These are phyloP conservation scores for Trichoderma atroviride DNA, from an alignment of 2,329 filamentous ascomycete genomes.

Conservation along the genomic window DNA sequence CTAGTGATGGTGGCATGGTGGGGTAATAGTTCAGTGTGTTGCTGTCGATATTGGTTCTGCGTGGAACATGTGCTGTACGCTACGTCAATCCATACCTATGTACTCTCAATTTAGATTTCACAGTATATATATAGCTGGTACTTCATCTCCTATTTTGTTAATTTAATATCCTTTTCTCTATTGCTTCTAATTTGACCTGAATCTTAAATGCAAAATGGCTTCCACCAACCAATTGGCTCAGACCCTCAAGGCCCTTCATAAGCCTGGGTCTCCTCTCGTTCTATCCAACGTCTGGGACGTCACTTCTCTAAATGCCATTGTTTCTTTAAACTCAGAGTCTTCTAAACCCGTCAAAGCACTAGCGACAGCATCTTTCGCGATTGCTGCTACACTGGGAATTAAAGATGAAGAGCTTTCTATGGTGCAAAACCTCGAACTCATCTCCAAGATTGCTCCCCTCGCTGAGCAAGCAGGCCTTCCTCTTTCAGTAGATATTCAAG, in stretches of 20 bases:
- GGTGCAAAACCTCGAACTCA: constrained; percentile 53
- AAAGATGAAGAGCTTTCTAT: constrained; percentile 53
- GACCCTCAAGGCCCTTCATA: constrained; percentile 50
- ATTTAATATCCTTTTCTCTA: neutral
- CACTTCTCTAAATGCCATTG: constrained; percentile 50
- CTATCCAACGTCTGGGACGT: constrained; percentile 60
- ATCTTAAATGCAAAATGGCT: neutral
- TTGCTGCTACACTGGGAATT: constrained; percentile 50
- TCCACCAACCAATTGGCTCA: constrained; percentile 40
- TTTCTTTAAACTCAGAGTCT: constrained; percentile 44
- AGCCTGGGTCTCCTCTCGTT: constrained; percentile 53
- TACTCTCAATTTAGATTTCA: neutral
- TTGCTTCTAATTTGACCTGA: neutral
- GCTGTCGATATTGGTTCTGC: neutral
- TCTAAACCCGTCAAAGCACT: constrained; percentile 46
- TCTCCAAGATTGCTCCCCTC: constrained; percentile 48
- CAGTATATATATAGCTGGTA: neutral
- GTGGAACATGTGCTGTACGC: neutral
- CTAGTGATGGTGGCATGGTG: neutral
- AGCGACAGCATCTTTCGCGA: constrained; percentile 55
- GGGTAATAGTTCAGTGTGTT: neutral
- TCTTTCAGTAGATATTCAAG: constrained; percentile 61
- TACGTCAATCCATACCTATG: neutral
- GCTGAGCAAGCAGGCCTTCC: constrained; percentile 48
- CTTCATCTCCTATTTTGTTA: neutral